A percentile compares a stretch with the other conserved stretches of the same genome.
Evolutionary conservation across 805 yeast species (phyloP).

Genomic region (Ogataea dorogensis): DNA sequence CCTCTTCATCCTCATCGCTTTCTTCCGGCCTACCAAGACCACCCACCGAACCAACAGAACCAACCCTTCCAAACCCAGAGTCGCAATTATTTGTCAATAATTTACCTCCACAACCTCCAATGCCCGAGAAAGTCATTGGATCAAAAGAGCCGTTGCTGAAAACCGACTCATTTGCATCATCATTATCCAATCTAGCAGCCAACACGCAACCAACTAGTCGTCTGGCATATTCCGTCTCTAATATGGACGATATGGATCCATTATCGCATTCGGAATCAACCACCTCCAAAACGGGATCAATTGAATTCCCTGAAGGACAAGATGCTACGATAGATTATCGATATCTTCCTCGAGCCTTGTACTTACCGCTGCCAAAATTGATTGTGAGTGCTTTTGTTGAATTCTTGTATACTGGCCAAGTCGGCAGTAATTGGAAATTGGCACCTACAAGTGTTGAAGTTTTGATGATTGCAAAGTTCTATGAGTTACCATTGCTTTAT

Average conservation of each 20-base stretch:
- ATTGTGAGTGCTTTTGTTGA: constrained; percentile 68
- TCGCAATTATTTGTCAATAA: constrained; percentile 12
- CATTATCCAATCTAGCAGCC: constrained; percentile 1
- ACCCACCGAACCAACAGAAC: constrained; percentile 1
- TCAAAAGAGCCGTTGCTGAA: not conserved
- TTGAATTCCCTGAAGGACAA: constrained; percentile 18
- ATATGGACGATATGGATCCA: constrained; percentile 4
- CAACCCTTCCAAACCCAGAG: not conserved
- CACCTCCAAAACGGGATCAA: constrained; percentile 5
- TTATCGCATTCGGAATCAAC: not conserved
- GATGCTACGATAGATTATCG: constrained; percentile 50
- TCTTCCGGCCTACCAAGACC: constrained; percentile 5
- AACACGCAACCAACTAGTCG: constrained; percentile 5
- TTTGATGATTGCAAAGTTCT: constrained; percentile 59
- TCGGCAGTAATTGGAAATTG: constrained; percentile 72
- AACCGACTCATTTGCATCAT: constrained; percentile 1
- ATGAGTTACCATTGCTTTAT: constrained; percentile 66
- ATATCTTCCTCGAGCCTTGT: constrained; percentile 64
- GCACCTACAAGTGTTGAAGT: constrained; percentile 68
- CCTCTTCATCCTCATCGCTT: constrained; percentile 22
- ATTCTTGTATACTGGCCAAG: constrained; percentile 75
- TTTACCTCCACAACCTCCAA: constrained; percentile 55
- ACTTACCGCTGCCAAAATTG: constrained; percentile 62
- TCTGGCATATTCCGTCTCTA: constrained; percentile 10
- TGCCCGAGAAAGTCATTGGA: constrained; percentile 38